These are phyloP conservation scores for Trebouxia gelatinosa DNA, from an alignment of 163 green algal genomes.

Conservation along the genomic window DNA sequence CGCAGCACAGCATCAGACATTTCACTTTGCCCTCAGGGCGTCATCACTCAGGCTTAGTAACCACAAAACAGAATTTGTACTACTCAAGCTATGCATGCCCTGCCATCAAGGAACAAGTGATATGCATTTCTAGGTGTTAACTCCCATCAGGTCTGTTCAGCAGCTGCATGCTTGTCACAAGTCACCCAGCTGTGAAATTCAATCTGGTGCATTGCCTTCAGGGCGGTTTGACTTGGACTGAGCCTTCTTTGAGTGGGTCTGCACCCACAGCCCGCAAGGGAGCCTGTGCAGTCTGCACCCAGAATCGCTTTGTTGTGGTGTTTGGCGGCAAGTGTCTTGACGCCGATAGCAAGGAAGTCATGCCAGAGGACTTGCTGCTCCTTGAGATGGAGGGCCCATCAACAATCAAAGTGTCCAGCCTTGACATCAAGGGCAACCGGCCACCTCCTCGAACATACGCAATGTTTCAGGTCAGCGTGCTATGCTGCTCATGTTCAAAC, in stretches of 20 bases:
- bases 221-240: slow-evolving; percentile 44
- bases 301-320: slow-evolving; percentile 55
- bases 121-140: too few species aligned
- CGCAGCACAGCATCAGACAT: background rate
- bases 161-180: too few species aligned
- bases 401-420: slow-evolving; percentile 31
- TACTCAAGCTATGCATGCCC: too few species aligned
- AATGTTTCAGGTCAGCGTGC: slow-evolving; percentile 30
- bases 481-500: too few species aligned
- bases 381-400: slow-evolving; percentile 51
- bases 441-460: slow-evolving; percentile 21
- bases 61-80: too few species aligned
- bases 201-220: slow-evolving; percentile 10
- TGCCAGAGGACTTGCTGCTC: slow-evolving; percentile 61
- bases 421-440: slow-evolving; percentile 14
- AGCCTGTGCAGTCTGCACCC: slow-evolving; percentile 45
- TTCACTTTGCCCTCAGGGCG: background rate
- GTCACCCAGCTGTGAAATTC: background rate
- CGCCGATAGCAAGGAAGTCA: slow-evolving; percentile 49
- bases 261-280: slow-evolving; percentile 58
- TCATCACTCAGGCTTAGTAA: too few species aligned
- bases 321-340: slow-evolving; percentile 56
- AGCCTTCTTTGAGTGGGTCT: slow-evolving; percentile 56
- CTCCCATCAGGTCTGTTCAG: too few species aligned
- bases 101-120: too few species aligned